These are phyloP conservation scores for Parastagonospora nodorum DNA, from an alignment of 2,329 filamentous ascomycete genomes.

Conservation along the genomic window DNA sequence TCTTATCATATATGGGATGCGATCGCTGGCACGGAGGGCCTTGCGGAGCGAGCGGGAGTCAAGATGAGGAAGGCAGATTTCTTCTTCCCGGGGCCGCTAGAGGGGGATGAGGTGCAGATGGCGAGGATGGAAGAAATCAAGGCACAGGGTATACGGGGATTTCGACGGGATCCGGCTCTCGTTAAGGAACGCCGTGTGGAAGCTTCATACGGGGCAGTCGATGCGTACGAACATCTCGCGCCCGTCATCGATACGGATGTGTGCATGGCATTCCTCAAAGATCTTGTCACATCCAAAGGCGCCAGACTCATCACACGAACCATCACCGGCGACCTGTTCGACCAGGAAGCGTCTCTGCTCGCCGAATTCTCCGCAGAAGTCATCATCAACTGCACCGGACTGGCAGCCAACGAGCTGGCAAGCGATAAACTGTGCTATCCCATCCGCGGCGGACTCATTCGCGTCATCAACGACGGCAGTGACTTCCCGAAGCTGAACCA, in stretches of 20 bases:
- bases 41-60: conserved; percentile 42
- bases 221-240: conserved; percentile 53
- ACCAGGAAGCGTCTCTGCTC: conserved; percentile 43
- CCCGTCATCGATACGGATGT: conserved; percentile 55
- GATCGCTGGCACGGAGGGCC: conserved; percentile 42
- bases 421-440: conserved; percentile 50
- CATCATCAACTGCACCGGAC: conserved; percentile 53
- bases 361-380: conserved; percentile 41
- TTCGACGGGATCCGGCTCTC: conserved; percentile 36
- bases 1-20: conserved; percentile 51
- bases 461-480: conserved; percentile 53
- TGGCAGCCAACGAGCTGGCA: conserved; percentile 46
- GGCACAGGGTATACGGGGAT: conserved; percentile 47
- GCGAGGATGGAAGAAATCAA: conserved; percentile 51
- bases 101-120: conserved; percentile 40
- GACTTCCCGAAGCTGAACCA: conserved; percentile 50
- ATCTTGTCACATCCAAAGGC: conserved; percentile 50
- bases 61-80: conserved; percentile 48
- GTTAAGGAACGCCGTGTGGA: conserved; percentile 45
- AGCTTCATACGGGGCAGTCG: conserved; percentile 43
- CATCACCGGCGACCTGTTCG: conserved; percentile 44
- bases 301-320: conserved; percentile 47
- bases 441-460: conserved; percentile 51
- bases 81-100: conserved; percentile 47
- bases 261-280: conserved; percentile 51